Base-by-base conservation (phyloP, 331 rosid species). In the Acacia pycnantha region DNA sequence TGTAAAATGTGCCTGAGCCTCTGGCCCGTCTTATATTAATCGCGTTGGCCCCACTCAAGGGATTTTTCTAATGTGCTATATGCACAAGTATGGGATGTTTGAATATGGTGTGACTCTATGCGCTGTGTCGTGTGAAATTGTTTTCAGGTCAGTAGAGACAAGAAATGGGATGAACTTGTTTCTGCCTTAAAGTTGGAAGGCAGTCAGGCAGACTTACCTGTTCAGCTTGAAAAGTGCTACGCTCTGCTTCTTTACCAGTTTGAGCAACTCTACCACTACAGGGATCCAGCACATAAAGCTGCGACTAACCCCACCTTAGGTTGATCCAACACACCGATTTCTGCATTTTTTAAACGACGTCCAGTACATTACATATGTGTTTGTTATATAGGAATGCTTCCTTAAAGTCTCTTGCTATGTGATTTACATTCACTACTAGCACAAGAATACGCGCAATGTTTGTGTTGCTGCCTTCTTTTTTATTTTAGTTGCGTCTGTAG, bases 121-220 rank as follows among this genome's bases (percentile, higher is more conserved):
- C 31, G n/a, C 41, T 44, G 11, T 50, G 40, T 50, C 65, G 11
- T 40, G 1, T 56, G 64, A 24, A 46, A 65, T 75, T 71, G 75
- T 70, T 79, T 79, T 10, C 74, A 87, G 90, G 87, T 87, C 70
- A 77, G 74, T 19, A 46, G 37, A 80, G 82, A 87, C 27, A 80
- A 59, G 79, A 82, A 87, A 82, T 87, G 90, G 90, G 77, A 82
- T 35, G 90, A 85, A 80, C 74, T 87, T 19, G 88, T 61, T 46
- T 67, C 73, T 21, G 87, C 87, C 58, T 70, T 87, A 15, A 82
- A 80, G 77, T 76, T 87, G 79, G 83, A 85, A 72, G 87, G 88
- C 59, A 68, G 41, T 15, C 77, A 37, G 53, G 77, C 40, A 6
- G 73, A 80, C 14, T 43, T 87, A 82, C 76, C 79, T 43, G 51